phyloP scores from a whole-genome alignment of 257 asterid species.

The Scutellaria galericulata region DNA sequence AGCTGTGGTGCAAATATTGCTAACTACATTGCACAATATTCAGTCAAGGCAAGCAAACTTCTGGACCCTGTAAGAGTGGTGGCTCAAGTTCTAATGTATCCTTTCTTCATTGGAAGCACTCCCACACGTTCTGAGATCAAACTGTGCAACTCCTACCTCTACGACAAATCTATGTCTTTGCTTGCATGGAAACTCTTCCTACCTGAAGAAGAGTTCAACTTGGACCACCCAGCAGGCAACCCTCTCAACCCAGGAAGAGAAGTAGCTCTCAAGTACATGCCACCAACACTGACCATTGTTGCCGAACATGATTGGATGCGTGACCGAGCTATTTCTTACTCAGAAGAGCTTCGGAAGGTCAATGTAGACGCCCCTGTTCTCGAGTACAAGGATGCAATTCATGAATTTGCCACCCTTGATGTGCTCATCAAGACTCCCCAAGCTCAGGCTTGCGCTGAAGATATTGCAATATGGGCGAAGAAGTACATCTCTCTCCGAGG shows the following conservation, averaged over 20 bases:
- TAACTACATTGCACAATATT: constrained; percentile 59
- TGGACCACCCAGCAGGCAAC: constrained; percentile 82
- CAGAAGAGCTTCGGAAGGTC: constrained; percentile 81
- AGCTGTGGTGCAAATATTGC: constrained; percentile 88
- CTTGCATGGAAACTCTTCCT: constrained; percentile 88
- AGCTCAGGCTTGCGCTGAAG: constrained; percentile 82
- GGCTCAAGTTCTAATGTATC: constrained; percentile 88
- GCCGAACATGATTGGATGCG: constrained; percentile 95
- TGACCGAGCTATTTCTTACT: constrained; percentile 78
- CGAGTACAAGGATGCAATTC: constrained; percentile 79
- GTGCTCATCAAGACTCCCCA: constrained; percentile 67
- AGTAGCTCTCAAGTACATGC: constrained; percentile 63
- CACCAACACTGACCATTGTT: constrained; percentile 80
- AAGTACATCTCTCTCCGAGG: constrained; percentile 85
- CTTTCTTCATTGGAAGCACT: constrained; percentile 74
- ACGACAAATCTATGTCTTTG: constrained; percentile 64
- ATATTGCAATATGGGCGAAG: constrained; percentile 83
- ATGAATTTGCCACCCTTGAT: constrained; percentile 82
- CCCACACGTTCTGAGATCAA: constrained; percentile 67
- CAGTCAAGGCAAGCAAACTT: constrained; percentile 59
- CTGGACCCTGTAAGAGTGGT: constrained; percentile 76
- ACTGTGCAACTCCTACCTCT: constrained; percentile 70
- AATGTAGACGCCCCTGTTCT: constrained; percentile 81
- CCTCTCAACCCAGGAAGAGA: constrained; percentile 53
- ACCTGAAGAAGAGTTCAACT: constrained; percentile 51